Evolutionary conservation across 208 protist species (phyloP), one percentile per base, ranked within the genome.

Genomic region (Wallacemonas sp.): DNA sequence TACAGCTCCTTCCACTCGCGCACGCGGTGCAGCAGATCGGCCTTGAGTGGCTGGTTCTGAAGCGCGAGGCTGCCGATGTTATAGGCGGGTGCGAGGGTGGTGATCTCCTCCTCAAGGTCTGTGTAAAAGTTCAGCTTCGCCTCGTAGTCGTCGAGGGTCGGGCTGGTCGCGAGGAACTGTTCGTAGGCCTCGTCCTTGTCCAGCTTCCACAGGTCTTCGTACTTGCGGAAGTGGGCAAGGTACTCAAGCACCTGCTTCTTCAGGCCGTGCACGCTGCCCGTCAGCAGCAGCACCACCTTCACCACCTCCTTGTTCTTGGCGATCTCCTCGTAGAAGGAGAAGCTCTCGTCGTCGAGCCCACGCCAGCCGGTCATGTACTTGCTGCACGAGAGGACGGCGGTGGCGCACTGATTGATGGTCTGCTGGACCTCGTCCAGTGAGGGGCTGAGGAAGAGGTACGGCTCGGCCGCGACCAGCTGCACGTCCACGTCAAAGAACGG

Each of bases 401-500:
- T 93, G 30, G 88, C 89, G 53, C 84, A 87, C 72, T 96, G 85
- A 71, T 98, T 98, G 80, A 99, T 97, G n/a, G 94, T 89, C 55
- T 85, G 77, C 79, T 98, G 97, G 32, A 98, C 87, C 65, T 98
- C 93, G 60, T 98, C 93, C 13, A 99, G 78, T 5, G 94, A 96
- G 12, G 97, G 97, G 65, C 78, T 94, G n/a, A 98, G 69, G 36
- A 88, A 82, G 9, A 99, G 80, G 66, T 93, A 89, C 9, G 96
- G 97, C 61, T 97, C 83, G n/a, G 78, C 78, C 63, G 82, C 91
- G 33, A 91, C 77, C 3, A 99, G 88, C 78, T 98, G 93, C 37
- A 99, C 81, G 60, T 97, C 84, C 22, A 98, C 92, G 52, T 98
- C 91, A 71, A 99, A 98, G 70, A 99, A 93, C 9, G 97, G 95